These are phyloP conservation scores for Cyberlindnera subsufficiens DNA, from an alignment of 805 yeast genomes.

Conservation along the genomic window DNA sequence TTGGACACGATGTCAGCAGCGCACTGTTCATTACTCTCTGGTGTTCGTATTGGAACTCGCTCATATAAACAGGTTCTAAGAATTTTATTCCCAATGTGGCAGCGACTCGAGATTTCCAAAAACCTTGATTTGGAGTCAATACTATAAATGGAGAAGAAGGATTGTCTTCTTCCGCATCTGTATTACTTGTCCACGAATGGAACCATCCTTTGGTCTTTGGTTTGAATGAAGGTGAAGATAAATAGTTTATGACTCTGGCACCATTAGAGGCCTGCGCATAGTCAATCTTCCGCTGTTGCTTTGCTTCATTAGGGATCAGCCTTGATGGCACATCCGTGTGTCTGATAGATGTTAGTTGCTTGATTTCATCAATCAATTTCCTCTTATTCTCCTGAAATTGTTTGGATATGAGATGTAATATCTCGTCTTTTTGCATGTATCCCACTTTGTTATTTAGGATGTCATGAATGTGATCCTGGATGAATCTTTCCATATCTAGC, in stretches of 20 bases:
- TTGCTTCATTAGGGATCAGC: slow-evolving; percentile 1
- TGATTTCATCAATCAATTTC: slow-evolving; percentile 18
- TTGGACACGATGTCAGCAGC: slow-evolving; percentile 35
- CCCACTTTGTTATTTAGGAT: slow-evolving; percentile 14
- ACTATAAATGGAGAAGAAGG: slow-evolving; percentile 19
- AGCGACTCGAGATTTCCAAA: slow-evolving; percentile 17
- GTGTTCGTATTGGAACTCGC: slow-evolving; percentile 30
- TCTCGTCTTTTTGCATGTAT: slow-evolving; percentile 18
- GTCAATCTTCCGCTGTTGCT: slow-evolving; percentile 3
- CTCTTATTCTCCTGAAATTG: slow-evolving; percentile 20
- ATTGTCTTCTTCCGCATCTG: neutral
- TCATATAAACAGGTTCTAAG: slow-evolving; percentile 32
- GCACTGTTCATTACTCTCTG: slow-evolving; percentile 32
- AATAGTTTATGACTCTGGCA: slow-evolving; percentile 29
- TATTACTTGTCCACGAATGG: neutral
- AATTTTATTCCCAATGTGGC: slow-evolving; percentile 30
- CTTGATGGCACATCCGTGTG: slow-evolving; percentile 3
- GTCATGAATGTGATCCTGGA: slow-evolving; percentile 14
- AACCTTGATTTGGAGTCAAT: slow-evolving; percentile 16
- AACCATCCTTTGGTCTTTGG: slow-evolving; percentile 10
- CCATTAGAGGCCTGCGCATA: slow-evolving; percentile 20
- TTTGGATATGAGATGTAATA: slow-evolving; percentile 12
- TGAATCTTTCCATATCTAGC: slow-evolving; percentile 11
- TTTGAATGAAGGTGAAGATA: slow-evolving; percentile 28
- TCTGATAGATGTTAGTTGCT: slow-evolving; percentile 4